Conservation (phyloP, 2,329 filamentous ascomycete genomes). For the Aschersonia sp. region DNA sequence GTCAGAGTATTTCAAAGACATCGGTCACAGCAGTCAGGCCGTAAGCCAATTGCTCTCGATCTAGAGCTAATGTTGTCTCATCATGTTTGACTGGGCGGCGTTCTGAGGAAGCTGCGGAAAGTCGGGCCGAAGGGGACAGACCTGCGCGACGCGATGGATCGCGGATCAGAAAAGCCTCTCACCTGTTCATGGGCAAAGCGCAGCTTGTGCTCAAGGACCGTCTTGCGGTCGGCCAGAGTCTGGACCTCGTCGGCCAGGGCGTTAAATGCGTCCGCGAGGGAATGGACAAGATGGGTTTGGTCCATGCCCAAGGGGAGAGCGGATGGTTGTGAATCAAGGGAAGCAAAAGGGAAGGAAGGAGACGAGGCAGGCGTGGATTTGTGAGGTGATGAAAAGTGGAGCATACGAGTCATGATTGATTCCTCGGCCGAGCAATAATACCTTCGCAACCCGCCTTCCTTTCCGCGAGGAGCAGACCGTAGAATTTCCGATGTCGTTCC, state of each 20-base stretch:
- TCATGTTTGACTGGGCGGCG: conserved; percentile 16
- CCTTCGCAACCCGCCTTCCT: too few relatives aligned
- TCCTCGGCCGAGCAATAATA: too few relatives aligned
- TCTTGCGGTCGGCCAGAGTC: conserved; percentile 47
- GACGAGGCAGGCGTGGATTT: background rate
- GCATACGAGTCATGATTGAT: background rate
- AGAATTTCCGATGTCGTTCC: too few relatives aligned
- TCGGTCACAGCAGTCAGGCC: conserved; percentile 43
- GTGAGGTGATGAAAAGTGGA: background rate
- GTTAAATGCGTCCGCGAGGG: conserved; percentile 49
- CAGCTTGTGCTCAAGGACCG: conserved; percentile 51
- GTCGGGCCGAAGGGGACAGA: background rate
- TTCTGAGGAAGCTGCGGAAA: background rate
- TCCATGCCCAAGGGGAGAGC: conserved; percentile 17
- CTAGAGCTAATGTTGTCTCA: conserved; percentile 60
- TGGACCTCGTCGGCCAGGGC: conserved; percentile 52
- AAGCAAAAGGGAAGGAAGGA: conserved; percentile 6
- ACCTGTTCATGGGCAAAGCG: conserved; percentile 54
- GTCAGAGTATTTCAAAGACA: conserved; percentile 19
- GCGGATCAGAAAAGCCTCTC: conserved; percentile 13
- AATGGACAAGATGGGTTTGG: conserved; percentile 31
- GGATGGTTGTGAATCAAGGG: conserved; percentile 2
- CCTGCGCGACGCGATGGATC: background rate
- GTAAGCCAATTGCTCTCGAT: conserved; percentile 52
- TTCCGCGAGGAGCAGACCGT: too few relatives aligned